Base-by-base conservation (phyloP, 192 early-diverging fungal genomes). In the Anaeromyces robustus region DNA sequence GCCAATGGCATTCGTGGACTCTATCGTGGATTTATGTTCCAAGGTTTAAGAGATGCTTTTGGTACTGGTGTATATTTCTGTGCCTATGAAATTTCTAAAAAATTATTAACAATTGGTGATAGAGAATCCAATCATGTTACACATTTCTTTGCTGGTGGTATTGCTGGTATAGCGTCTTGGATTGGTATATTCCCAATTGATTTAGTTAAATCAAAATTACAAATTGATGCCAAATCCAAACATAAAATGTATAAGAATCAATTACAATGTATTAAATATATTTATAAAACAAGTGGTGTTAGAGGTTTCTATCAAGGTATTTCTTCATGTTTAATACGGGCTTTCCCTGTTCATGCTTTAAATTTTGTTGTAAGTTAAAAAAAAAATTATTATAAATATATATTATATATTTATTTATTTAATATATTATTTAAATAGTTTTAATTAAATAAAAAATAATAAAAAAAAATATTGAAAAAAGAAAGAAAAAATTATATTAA, bases 341-440 rank as follows among this genome's bases (percentile, higher is more conserved):
- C 93, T 4, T 93, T 94, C 81, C 94, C 94, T 1, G 90, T 95
- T 80, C 94, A 95, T 83, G 91, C 90, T 17, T 83, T 95, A n/a
- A 95, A 95, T 82, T 95, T 93, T 89, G 83, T 94, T 17, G 92
- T 95, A 39, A 39, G 37, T 39, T 34, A 7, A 7, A 7, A 7
- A 4, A 4, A 34, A 7, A 7, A 34, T 34, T 34, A 12, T 34
- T 34, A 34, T 34, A 34, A 7, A 34, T 39, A 39, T 39, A 39
- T 39, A 39, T 39, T 34, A 39, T 39, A 39, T 39, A 39, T 39
- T 14, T 39, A 39, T 39, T 39, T 14, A 12, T 14, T 39, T 14
- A 1, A 39, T 39, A 39, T 14, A 39, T 39, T n/a, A n/a, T n/a
- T n/a, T n/a, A n/a, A n/a, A n/a, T n/a, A n/a, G n/a, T n/a, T n/a